Percentiles rank a stretch among this genome's conserved stretches.
These are phyloP conservation scores for Skeletonema menzelii DNA, from an alignment of 108 stramenopile species.

Conservation along the genomic window DNA sequence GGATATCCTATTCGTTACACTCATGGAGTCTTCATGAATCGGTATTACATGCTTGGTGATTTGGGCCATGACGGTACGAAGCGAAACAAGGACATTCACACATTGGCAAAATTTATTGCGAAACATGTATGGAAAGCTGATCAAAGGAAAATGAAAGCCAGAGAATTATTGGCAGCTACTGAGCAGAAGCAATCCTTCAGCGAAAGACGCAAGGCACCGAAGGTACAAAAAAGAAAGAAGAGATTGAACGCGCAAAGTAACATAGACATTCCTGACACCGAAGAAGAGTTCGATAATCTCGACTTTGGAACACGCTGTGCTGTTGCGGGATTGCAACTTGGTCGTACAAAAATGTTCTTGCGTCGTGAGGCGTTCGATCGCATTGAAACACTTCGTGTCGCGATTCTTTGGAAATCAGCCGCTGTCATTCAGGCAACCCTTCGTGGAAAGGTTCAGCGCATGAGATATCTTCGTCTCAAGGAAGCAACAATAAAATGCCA, in stretches of 20 bases:
- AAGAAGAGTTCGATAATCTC: constrained; percentile 33
- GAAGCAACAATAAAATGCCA: constrained; percentile 46
- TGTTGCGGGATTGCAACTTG: constrained; percentile 54
- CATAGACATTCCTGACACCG: constrained; percentile 42
- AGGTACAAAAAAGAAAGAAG: constrained; percentile 29
- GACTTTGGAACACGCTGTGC: constrained; percentile 51
- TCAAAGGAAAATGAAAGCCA: constrained; percentile 24
- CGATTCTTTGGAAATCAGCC: constrained; percentile 38
- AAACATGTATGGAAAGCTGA: constrained; percentile 45
- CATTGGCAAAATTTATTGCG: constrained; percentile 34
- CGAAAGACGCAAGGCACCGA: not conserved
- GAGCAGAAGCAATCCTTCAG: constrained; percentile 4
- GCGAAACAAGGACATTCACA: constrained; percentile 35
- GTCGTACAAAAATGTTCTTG: constrained; percentile 62
- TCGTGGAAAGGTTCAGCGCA: constrained; percentile 36
- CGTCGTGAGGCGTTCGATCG: constrained; percentile 58
- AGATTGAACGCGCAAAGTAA: constrained; percentile 45
- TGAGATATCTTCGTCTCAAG: constrained; percentile 47
- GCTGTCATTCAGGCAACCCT: constrained; percentile 51
- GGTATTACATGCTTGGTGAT: constrained; percentile 48
- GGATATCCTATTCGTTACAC: constrained; percentile 45
- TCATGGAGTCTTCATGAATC: constrained; percentile 32
- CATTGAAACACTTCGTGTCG: constrained; percentile 45
- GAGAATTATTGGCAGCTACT: constrained; percentile 15
- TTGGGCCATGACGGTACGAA: constrained; percentile 37